Base-by-base conservation (phyloP, 768 basidiomycete genomes). In the Gloeostereum incarnatum region DNA sequence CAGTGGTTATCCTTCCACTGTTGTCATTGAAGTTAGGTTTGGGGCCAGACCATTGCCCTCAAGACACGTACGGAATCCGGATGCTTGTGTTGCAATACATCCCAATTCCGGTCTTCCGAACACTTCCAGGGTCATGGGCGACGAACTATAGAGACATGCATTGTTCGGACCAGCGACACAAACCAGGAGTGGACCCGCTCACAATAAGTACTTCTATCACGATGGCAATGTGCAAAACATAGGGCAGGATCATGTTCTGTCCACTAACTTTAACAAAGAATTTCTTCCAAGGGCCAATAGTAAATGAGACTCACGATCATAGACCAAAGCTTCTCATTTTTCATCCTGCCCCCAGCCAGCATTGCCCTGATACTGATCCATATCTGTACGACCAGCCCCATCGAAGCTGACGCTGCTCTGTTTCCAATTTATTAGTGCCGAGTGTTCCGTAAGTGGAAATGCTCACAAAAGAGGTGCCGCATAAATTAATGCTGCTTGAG, bases 391-490 rank as follows among this genome's bases (percentile, higher is more conserved):
- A 40, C 39, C 39, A 40, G 17, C 14, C 39, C 39, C 33, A 40
- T 18, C 33, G 29, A 26, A 5, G 39, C 20, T 13, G 39, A 4
- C 6, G 39, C 39, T n/a, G n/a, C 10, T 11, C 39, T 40, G 31
- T 19, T 10, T 22, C 26, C 17, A 14, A 18, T 7, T 14, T n/a
- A n/a, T n/a, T n/a, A n/a, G n/a, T n/a, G n/a, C n/a, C n/a, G n/a
- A n/a, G n/a, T n/a, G n/a, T n/a, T n/a, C n/a, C n/a, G n/a, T n/a
- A n/a, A n/a, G n/a, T n/a, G n/a, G n/a, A n/a, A n/a, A n/a, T n/a
- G n/a, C 61, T 29, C 31, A 61, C 62, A 63, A 38, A 32, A 52
- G 53, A 1, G 60, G 57, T 4, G 55, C 54, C n/a, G 57, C 50
- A 39, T 62, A 59, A 13, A 58, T 47, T 16, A 63, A 45, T 3